Base-by-base conservation (phyloP, 371 early-diverging fungal species). In the Chytridium lagenaria region DNA sequence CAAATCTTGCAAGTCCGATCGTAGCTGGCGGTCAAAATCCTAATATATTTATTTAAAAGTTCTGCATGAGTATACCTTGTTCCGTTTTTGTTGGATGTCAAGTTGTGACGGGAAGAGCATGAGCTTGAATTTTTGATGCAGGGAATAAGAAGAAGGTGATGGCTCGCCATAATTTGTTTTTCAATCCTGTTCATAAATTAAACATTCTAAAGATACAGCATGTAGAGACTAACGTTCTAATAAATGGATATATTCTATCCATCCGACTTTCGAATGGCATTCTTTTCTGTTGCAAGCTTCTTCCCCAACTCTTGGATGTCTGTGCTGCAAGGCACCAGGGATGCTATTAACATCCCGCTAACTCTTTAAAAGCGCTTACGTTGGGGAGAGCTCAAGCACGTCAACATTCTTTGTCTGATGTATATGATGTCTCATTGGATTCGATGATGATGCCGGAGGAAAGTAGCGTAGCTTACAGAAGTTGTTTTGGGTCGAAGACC, bases 91-190 rank as follows among this genome's bases (percentile, higher is more conserved):
- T 79, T 81, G 71, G 82, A 78, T 5, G 73, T n/a, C 77, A 70
- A 80, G 81, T 84, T 26, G 84, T 84, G 57, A 84, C 50, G 5
- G 84, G 84, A 77, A 84, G 73, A 19, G 72, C 69, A 69, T 84
- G 84, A 12, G 82, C 74, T 1, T 71, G 59, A 2, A 83, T 51
- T 16, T 59, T 28, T 77, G 68, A 19, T 44, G 37, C 22, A 78
- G 69, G 12, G 30, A 22, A 59, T 77, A 80, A 16, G 26, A 7
- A 10, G 19, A 28, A 26, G 55, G 55, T 28, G 55, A 55, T 55
- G 23, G 10, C 26, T 55, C 16, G 5, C 16, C 10, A 16, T 16
- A 7, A 16, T 55, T 55, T 26, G 5, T 28, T 26, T 55, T 55
- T 26, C 10, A 26, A 7, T 26, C 55, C 26, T 7, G 7, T 26